Conservation (phyloP, 768 basidiomycete genomes). For the Agaricus sinodeliciosus region DNA sequence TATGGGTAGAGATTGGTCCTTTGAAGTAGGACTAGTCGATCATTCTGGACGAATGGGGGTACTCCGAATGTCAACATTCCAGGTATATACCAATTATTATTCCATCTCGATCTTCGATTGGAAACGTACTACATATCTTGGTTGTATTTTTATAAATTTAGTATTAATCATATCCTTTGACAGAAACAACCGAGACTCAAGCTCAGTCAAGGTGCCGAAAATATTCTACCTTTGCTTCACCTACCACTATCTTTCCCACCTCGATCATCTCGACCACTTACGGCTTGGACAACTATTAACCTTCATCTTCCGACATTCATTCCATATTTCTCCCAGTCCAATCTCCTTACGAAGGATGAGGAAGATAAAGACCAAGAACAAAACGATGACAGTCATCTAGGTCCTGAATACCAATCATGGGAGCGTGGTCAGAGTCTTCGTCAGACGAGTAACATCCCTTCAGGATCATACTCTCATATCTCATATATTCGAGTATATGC, state of each 20-base stretch:
- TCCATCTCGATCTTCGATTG: neutral
- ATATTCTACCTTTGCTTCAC: slow-evolving; percentile 51
- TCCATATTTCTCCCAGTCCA: slow-evolving; percentile 50
- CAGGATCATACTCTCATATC: slow-evolving; percentile 47
- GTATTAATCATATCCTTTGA: slow-evolving; percentile 13
- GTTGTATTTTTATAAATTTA: neutral
- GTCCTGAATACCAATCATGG: too few relatives aligned
- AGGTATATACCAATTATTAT: slow-evolving; percentile 37
- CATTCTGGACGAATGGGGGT: slow-evolving; percentile 49
- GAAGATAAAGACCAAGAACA: neutral
- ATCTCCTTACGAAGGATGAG: slow-evolving; percentile 10
- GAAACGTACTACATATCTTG: slow-evolving; percentile 1
- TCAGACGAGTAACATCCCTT: neutral
- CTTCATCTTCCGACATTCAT: slow-evolving; percentile 54
- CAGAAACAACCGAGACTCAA: slow-evolving; percentile 54
- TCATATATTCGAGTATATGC: slow-evolving; percentile 74
- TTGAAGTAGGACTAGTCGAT: slow-evolving; percentile 73
- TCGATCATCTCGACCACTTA: slow-evolving; percentile 47
- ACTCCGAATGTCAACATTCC: slow-evolving; percentile 72
- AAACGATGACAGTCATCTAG: too few relatives aligned
- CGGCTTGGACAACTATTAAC: slow-evolving; percentile 62
- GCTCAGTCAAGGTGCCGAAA: slow-evolving; percentile 15
- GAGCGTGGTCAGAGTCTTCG: too few relatives aligned
- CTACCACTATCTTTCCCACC: slow-evolving; percentile 64
- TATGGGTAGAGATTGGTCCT: slow-evolving; percentile 61